Evolutionary conservation across 139 green algal species (phyloP).

Genomic region (Astrephomene gubernaculifera): DNA sequence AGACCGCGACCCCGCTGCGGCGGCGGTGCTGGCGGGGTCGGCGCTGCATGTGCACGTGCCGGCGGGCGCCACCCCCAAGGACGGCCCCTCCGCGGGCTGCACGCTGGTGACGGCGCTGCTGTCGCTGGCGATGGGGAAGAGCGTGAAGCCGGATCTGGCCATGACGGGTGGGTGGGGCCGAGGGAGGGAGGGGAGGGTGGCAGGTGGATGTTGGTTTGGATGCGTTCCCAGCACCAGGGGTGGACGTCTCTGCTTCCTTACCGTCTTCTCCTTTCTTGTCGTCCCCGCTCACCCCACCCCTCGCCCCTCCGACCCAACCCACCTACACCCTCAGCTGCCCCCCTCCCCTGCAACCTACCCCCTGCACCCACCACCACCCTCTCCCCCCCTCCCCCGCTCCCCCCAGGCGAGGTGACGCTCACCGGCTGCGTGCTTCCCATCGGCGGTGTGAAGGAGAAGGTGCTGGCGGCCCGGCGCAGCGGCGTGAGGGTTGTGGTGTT

Average conservation of each 20-base stretch:
- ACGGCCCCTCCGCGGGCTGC: slow-evolving; percentile 91
- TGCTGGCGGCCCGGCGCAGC: slow-evolving; percentile 85
- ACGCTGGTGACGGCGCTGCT: slow-evolving; percentile 95
- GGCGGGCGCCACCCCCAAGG: slow-evolving; percentile 93
- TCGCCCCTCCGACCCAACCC: not conserved
- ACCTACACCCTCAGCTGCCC: not conserved
- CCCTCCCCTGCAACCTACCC: not conserved
- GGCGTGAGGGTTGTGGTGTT: slow-evolving; percentile 83
- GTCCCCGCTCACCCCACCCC: not conserved
- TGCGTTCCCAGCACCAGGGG: not conserved
- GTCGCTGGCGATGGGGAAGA: slow-evolving; percentile 83
- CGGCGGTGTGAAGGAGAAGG: slow-evolving; percentile 96
- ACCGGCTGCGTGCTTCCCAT: slow-evolving; percentile 95
- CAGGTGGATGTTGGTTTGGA: not conserved
- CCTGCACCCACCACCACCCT: no score
- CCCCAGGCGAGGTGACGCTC: slow-evolving; percentile 92
- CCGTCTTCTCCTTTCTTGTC: not conserved
- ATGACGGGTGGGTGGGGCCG: slow-evolving; percentile 69
- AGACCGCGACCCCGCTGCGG: slow-evolving; percentile 36
- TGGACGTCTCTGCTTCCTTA: not conserved
- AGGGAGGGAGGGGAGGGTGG: not conserved
- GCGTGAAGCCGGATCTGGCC: slow-evolving; percentile 73
- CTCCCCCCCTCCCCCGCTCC: slow-evolving; percentile 42
- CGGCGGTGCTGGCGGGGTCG: slow-evolving; percentile 56
- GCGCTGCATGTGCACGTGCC: slow-evolving; percentile 96